These are phyloP conservation scores for Podosphaera leucotricha DNA, from an alignment of 2,329 filamentous ascomycete species.

Conservation along the genomic window DNA sequence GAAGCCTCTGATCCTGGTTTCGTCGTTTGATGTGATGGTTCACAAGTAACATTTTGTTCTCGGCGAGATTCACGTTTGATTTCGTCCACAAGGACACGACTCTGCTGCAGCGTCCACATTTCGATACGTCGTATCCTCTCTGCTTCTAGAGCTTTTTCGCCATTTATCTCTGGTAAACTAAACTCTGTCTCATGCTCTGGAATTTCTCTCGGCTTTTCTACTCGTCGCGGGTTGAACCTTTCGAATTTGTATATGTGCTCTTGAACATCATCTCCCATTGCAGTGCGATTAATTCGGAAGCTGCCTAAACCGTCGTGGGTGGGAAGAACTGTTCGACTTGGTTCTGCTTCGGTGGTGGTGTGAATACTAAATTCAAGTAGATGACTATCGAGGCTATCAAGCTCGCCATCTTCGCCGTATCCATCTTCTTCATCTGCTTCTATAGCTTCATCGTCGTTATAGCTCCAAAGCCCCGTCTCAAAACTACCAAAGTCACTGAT, in stretches of 20 bases:
- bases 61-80: slow-evolving; percentile 67
- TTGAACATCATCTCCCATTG: slow-evolving; percentile 35
- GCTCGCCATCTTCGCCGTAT: slow-evolving; percentile 45
- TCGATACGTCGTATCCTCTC: slow-evolving; percentile 73
- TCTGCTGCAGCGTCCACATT: slow-evolving; percentile 79
- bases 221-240: slow-evolving; percentile 50
- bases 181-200: too few species aligned
- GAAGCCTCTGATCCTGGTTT: slow-evolving; percentile 13
- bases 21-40: slow-evolving; percentile 17
- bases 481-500: slow-evolving; percentile 65
- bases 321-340: slow-evolving; percentile 43
- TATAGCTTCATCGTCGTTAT: slow-evolving; percentile 33
- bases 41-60: slow-evolving; percentile 37
- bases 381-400: slow-evolving; percentile 85
- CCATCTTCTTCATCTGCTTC: slow-evolving; percentile 29
- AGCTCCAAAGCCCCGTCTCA: slow-evolving; percentile 41
- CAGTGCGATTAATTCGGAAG: slow-evolving; percentile 42
- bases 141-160: slow-evolving; percentile 33
- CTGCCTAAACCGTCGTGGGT: slow-evolving; percentile 79
- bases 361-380: slow-evolving; percentile 61
- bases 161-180: slow-evolving; percentile 22
- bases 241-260: slow-evolving; percentile 82
- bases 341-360: slow-evolving; percentile 9
- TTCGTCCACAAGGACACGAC: slow-evolving; percentile 60
- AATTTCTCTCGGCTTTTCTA: slow-evolving; percentile 29